Percentiles rank a stretch among this genome's conserved stretches.
Evolutionary conservation across 768 basidiomycete genomes (phyloP).

Genomic region (Steccherinum ochraceum): DNA sequence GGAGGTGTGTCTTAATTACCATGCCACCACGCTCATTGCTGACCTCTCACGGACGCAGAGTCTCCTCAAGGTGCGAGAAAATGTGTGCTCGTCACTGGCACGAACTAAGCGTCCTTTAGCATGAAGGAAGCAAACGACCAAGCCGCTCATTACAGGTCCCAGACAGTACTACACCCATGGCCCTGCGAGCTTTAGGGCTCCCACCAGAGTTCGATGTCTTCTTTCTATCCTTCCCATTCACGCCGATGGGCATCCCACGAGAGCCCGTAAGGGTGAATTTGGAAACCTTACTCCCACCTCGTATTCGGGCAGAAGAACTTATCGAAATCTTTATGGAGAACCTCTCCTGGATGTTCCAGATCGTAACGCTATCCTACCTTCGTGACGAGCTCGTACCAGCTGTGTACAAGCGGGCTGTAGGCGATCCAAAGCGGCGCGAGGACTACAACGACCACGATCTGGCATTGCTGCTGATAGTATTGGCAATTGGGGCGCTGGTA

Average conservation of each 20-base stretch:
- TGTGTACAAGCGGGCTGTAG: constrained; percentile 37
- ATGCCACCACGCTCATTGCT: no score
- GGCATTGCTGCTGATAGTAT: constrained; percentile 19
- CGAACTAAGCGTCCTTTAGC: not conserved
- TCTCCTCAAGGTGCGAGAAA: constrained; percentile 6
- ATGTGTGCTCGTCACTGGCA: not conserved
- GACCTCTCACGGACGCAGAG: constrained; percentile 7
- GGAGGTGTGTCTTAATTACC: constrained; percentile 32
- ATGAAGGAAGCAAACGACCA: not conserved
- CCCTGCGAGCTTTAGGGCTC: constrained; percentile 13
- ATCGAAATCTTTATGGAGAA: constrained; percentile 63
- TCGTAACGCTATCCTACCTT: constrained; percentile 55
- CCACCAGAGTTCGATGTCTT: constrained; percentile 14
- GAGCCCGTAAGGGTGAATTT: constrained; percentile 11
- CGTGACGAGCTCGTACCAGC: constrained; percentile 54
- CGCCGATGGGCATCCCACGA: constrained; percentile 14
- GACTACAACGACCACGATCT: constrained; percentile 16
- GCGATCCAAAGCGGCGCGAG: not conserved
- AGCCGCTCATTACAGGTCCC: not conserved
- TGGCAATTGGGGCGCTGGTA: constrained; percentile 19
- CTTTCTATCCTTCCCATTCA: constrained; percentile 19
- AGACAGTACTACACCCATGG: constrained; percentile 2
- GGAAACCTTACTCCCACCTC: constrained; percentile 29
- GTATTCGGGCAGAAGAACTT: constrained; percentile 46
- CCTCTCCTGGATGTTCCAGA: constrained; percentile 49